These are phyloP conservation scores for Hanseniaspora hatyaiensis DNA, from an alignment of 805 yeast genomes.

Conservation along the genomic window DNA sequence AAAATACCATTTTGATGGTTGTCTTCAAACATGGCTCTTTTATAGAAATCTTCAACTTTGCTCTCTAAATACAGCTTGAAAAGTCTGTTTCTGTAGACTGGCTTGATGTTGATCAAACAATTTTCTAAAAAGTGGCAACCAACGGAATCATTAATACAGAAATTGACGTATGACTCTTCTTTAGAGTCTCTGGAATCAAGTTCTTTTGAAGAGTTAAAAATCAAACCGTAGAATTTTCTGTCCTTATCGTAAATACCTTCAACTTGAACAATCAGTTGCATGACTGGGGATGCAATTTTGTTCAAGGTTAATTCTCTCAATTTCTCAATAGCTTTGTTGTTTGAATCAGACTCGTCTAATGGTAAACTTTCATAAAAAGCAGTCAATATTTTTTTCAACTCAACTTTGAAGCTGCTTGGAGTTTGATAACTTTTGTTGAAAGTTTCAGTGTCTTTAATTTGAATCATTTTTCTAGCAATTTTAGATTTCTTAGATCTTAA, in stretches of 20 bases:
- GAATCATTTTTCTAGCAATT: constrained; percentile 88
- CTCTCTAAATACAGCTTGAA: constrained; percentile 62
- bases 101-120: constrained; percentile 51
- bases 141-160: constrained; percentile 71
- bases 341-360: constrained; percentile 22
- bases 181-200: constrained; percentile 34
- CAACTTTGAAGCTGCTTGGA: constrained; percentile 56
- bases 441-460: constrained; percentile 66
- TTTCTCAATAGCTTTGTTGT: constrained; percentile 31
- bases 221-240: constrained; percentile 54
- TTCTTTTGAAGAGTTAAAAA: constrained; percentile 44
- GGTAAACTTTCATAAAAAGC: constrained; percentile 30
- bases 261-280: constrained; percentile 63
- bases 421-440: constrained; percentile 55
- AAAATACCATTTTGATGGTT: constrained; percentile 59
- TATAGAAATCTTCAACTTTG: constrained; percentile 59
- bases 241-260: constrained; percentile 73
- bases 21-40: constrained; percentile 38
- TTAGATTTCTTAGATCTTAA: constrained; percentile 73
- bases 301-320: constrained; percentile 69
- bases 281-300: constrained; percentile 74
- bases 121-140: constrained; percentile 87
- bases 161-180: constrained; percentile 75
- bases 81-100: constrained; percentile 58
- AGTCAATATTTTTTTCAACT: constrained; percentile 41